Evolutionary conservation across 768 basidiomycete species (phyloP).

Genomic region (Phaeotremella fagi): DNA sequence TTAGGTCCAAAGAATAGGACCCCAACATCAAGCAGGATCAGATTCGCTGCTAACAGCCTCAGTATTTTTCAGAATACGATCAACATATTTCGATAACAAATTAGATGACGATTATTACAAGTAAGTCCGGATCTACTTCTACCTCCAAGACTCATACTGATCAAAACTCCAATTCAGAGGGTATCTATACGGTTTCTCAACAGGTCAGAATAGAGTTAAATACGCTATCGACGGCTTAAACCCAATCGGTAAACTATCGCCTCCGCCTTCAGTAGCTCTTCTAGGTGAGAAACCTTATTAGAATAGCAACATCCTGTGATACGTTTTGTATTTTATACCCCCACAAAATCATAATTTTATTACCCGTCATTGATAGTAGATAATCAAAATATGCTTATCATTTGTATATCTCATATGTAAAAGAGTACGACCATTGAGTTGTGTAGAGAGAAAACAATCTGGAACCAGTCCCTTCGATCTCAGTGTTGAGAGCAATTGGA

Average conservation of each 20-base stretch:
- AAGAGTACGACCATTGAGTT: no score
- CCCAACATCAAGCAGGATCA: slow-evolving; percentile 94
- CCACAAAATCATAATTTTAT: no score
- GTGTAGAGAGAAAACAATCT: no score
- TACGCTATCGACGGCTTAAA: slow-evolving; percentile 3
- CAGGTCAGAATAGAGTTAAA: slow-evolving; percentile 13
- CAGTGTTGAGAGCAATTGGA: no score
- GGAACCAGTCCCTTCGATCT: no score
- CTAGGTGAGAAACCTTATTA: slow-evolving; percentile 32
- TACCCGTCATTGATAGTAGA: no score
- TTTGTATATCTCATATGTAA: no score
- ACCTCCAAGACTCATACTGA: neutral
- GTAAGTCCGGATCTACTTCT: slow-evolving; percentile 19
- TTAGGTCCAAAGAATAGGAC: slow-evolving; percentile 81
- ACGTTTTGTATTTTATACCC: neutral
- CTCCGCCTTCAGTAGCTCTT: neutral
- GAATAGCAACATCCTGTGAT: neutral
- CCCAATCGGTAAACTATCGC: neutral
- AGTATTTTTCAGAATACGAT: slow-evolving; percentile 94
- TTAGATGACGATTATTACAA: slow-evolving; percentile 63
- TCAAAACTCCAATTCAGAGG: slow-evolving; percentile 16
- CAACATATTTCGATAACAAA: slow-evolving; percentile 83
- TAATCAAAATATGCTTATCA: no score
- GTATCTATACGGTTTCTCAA: slow-evolving; percentile 42
- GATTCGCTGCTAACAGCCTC: slow-evolving; percentile 89